These are phyloP conservation scores for Nissolia schottii DNA, from an alignment of 306 rosid species.

Conservation along the genomic window DNA sequence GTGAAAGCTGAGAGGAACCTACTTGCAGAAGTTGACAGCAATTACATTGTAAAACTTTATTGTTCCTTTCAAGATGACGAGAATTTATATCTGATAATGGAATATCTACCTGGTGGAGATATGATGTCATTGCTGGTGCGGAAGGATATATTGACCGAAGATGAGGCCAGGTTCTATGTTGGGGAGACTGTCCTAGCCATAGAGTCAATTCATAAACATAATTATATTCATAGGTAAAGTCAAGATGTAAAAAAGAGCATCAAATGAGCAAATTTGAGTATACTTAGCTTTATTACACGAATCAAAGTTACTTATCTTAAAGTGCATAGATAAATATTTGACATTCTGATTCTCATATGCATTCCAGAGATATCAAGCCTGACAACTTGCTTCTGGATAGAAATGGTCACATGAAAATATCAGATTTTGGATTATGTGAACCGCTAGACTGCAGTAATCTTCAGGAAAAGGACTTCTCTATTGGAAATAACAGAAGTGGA, in stretches of 20 bases:
- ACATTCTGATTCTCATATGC: slow-evolving; percentile 15
- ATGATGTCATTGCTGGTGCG: slow-evolving; percentile 89
- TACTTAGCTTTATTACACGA: background rate
- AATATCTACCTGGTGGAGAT: slow-evolving; percentile 93
- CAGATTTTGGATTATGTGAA: slow-evolving; percentile 89
- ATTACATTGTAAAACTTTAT: slow-evolving; percentile 78
- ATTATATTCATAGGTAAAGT: slow-evolving; percentile 77
- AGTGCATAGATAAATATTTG: slow-evolving; percentile 12
- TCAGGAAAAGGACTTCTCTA: slow-evolving; percentile 86
- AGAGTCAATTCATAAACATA: slow-evolving; percentile 85
- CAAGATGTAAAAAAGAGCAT: background rate
- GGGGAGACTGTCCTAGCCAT: slow-evolving; percentile 91
- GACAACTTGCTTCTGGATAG: slow-evolving; percentile 79
- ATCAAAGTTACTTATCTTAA: background rate
- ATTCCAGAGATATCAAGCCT: slow-evolving; percentile 85
- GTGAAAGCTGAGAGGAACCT: slow-evolving; percentile 91
- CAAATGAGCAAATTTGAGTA: background rate
- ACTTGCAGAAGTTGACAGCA: slow-evolving; percentile 88
- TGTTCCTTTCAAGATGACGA: slow-evolving; percentile 93
- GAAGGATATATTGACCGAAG: slow-evolving; percentile 75
- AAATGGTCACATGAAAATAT: slow-evolving; percentile 78
- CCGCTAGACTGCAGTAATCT: slow-evolving; percentile 75
- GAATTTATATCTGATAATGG: slow-evolving; percentile 82
- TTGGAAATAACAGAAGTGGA: slow-evolving; percentile 75
- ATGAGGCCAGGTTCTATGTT: slow-evolving; percentile 75